phyloP scores from a whole-genome alignment of 2,329 filamentous ascomycete species.

The Aspergillus fijiensis region DNA sequence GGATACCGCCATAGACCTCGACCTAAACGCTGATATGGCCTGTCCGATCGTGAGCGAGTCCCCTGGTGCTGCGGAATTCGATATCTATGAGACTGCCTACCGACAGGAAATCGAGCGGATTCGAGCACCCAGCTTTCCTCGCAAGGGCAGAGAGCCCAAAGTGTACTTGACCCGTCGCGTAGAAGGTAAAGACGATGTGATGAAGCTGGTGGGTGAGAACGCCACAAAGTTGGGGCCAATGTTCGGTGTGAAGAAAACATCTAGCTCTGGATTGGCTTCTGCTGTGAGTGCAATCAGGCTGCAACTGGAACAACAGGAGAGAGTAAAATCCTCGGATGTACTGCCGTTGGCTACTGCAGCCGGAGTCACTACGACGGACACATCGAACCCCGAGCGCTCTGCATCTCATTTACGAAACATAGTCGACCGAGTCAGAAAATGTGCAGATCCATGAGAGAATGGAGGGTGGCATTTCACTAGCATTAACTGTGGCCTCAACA shows the following conservation, averaged over 20 bases:
- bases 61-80: constrained; percentile 77
- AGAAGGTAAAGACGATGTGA: constrained; percentile 42
- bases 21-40: constrained; percentile 9
- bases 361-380: constrained; percentile 3
- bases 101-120: constrained; percentile 78
- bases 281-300: constrained; percentile 18
- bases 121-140: constrained; percentile 42
- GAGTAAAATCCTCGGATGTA: constrained; percentile 1
- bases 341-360: constrained; percentile 3
- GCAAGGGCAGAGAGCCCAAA: constrained; percentile 49
- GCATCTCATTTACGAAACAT: constrained; percentile 23
- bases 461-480: not conserved
- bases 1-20: constrained; percentile 5
- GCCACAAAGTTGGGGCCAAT: constrained; percentile 7
- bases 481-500: not conserved
- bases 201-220: constrained; percentile 34
- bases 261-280: constrained; percentile 13
- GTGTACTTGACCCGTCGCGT: constrained; percentile 59
- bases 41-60: constrained; percentile 71
- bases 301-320: constrained; percentile 17
- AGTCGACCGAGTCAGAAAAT: constrained; percentile 23
- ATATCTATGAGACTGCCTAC: constrained; percentile 87
- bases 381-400: constrained; percentile 15
- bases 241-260: constrained; percentile 15
- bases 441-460: not conserved